A percentile compares a stretch with the other conserved stretches of the same genome.
Conservation (phyloP, 2,329 filamentous ascomycete species). For the Aspergillus phoenicis region DNA sequence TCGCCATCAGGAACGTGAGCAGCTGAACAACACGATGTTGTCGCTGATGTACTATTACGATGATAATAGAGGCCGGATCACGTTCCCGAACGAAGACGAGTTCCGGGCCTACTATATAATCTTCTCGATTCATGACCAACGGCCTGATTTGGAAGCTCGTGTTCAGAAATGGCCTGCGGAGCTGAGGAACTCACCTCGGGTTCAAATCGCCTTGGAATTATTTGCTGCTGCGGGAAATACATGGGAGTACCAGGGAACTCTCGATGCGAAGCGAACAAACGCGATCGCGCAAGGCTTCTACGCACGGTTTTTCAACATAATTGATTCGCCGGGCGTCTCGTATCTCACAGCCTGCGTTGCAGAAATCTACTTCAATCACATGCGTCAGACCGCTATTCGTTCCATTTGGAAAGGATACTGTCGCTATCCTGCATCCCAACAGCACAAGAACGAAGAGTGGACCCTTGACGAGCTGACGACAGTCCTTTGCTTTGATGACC, state of each 20-base stretch:
- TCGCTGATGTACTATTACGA: slow-evolving; percentile 65
- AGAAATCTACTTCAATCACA: slow-evolving; percentile 63
- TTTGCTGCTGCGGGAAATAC: slow-evolving; percentile 59
- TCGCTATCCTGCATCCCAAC: slow-evolving; percentile 50
- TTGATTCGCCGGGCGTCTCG: slow-evolving; percentile 58
- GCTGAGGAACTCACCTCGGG: slow-evolving; percentile 54
- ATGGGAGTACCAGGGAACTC: slow-evolving; percentile 54
- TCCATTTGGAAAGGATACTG: slow-evolving; percentile 58
- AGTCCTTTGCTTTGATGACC: slow-evolving; percentile 59
- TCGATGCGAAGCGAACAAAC: slow-evolving; percentile 53
- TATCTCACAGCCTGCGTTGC: slow-evolving; percentile 67
- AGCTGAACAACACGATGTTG: slow-evolving; percentile 64
- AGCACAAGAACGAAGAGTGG: slow-evolving; percentile 58
- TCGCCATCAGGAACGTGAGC: slow-evolving; percentile 63
- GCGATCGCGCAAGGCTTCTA: slow-evolving; percentile 62
- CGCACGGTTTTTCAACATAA: slow-evolving; percentile 58
- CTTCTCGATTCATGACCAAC: slow-evolving; percentile 56
- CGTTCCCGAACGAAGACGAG: slow-evolving; percentile 63
- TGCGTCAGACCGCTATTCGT: slow-evolving; percentile 60
- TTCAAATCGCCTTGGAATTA: slow-evolving; percentile 60
- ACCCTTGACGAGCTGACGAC: slow-evolving; percentile 55
- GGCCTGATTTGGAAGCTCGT: slow-evolving; percentile 59
- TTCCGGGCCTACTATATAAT: slow-evolving; percentile 65
- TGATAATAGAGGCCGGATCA: slow-evolving; percentile 53
- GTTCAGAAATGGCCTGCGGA: slow-evolving; percentile 58